Percentiles rank a stretch among this genome's conserved stretches.
Conservation (phyloP, 1,284 basidiomycete genomes). For the Microbotryum silenes-acaulis region DNA sequence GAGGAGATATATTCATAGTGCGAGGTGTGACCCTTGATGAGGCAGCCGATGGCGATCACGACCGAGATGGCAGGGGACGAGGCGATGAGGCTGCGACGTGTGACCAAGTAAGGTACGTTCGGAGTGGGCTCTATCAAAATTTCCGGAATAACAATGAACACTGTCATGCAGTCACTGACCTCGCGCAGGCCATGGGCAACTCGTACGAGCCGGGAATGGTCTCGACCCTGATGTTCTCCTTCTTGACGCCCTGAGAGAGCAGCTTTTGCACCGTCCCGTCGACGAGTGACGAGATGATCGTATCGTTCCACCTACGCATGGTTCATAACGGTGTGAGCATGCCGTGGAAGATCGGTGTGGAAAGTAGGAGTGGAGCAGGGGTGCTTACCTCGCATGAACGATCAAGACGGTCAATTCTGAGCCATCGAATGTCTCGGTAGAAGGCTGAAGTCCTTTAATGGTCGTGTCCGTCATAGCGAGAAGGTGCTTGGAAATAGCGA, state of each 20-base stretch:
- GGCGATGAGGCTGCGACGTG: slow-evolving; percentile 58
- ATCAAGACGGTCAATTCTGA: slow-evolving; percentile 73
- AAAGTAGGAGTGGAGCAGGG: background rate
- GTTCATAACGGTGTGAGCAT: background rate
- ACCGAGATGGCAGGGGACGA: slow-evolving; percentile 78
- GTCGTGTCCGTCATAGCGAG: slow-evolving; percentile 20
- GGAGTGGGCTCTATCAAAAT: too few species aligned
- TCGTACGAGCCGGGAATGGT: slow-evolving; percentile 90
- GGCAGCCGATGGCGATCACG: slow-evolving; percentile 89
- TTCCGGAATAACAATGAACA: slow-evolving; percentile 9
- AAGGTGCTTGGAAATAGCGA: background rate
- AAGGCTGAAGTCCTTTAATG: slow-evolving; percentile 67
- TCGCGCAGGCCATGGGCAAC: slow-evolving; percentile 78
- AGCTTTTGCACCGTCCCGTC: slow-evolving; percentile 31
- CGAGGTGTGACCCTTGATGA: slow-evolving; percentile 96
- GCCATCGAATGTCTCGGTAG: slow-evolving; percentile 62
- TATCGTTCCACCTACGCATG: slow-evolving; percentile 33
- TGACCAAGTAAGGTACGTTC: too few species aligned
- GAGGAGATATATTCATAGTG: slow-evolving; percentile 99
- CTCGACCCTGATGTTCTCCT: slow-evolving; percentile 81
- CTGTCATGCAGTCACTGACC: slow-evolving; percentile 42
- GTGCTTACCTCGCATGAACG: slow-evolving; percentile 59
- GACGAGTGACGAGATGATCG: slow-evolving; percentile 34
- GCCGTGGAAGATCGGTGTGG: background rate
- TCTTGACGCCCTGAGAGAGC: slow-evolving; percentile 60